Percentiles rank a stretch among this genome's conserved stretches.
phyloP scores from a whole-genome alignment of 495 filamentous ascomycete species.

The Xylaria flabelliformis region DNA sequence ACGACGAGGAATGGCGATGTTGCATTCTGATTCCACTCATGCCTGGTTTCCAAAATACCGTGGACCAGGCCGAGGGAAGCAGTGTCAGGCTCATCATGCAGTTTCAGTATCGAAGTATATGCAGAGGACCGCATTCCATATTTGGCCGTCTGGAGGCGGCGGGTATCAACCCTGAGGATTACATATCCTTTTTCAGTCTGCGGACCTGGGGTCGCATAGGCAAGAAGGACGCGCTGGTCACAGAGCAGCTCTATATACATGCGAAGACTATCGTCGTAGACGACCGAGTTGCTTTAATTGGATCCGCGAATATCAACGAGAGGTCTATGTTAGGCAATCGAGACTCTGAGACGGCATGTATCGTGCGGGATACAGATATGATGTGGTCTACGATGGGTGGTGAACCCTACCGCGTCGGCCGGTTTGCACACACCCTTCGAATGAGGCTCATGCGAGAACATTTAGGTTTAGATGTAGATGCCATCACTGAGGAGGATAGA shows the following conservation, averaged over 20 bases:
- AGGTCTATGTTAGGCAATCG: constrained; percentile 90
- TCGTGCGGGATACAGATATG: constrained; percentile 94
- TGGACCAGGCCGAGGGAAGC: constrained; percentile 90
- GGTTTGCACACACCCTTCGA: constrained; percentile 91
- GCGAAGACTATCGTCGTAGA: constrained; percentile 98
- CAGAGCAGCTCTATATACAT: constrained; percentile 98
- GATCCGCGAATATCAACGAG: constrained; percentile 99
- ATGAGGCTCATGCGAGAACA: constrained; percentile 97
- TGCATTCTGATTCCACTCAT: constrained; percentile 94
- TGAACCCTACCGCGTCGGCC: constrained; percentile 83
- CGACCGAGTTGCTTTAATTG: constrained; percentile 91
- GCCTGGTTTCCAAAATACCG: constrained; percentile 97
- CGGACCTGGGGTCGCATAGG: constrained; percentile 94
- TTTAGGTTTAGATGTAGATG: constrained; percentile 92
- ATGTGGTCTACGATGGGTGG: constrained; percentile 92
- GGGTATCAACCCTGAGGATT: constrained; percentile 95
- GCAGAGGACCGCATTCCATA: constrained; percentile 89
- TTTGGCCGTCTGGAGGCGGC: constrained; percentile 82
- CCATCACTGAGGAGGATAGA: constrained; percentile 81
- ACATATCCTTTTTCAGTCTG: constrained; percentile 93
- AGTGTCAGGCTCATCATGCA: constrained; percentile 96
- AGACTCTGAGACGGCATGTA: constrained; percentile 90
- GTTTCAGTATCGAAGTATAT: constrained; percentile 97
- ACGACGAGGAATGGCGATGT: constrained; percentile 91
- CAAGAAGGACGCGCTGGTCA: constrained; percentile 78